phyloP scores from a whole-genome alignment of 305 asterid species.

The Fraxinus xanthoxyloides region DNA sequence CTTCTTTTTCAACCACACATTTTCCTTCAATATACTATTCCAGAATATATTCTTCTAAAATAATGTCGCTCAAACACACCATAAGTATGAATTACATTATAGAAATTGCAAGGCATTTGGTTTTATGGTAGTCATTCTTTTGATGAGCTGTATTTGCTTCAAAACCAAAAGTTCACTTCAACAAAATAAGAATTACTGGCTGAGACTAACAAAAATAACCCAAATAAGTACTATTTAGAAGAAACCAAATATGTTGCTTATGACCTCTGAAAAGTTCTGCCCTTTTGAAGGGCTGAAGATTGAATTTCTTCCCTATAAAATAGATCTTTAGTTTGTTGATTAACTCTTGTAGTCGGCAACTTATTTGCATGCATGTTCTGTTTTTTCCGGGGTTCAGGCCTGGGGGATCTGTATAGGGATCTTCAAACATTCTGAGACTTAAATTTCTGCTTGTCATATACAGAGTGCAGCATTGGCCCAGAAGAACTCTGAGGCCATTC shows the following conservation, averaged over 20 bases:
- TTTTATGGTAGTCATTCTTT: not conserved
- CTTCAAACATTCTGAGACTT: not conserved
- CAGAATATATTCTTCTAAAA: too few species aligned
- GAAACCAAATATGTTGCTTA: not conserved
- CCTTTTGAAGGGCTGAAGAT: not conserved
- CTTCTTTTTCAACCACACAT: too few species aligned
- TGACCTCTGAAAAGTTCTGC: not conserved
- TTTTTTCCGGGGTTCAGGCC: not conserved
- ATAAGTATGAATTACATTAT: not conserved
- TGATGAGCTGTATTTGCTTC: not conserved
- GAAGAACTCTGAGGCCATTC: conserved; percentile 77
- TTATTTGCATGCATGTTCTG: not conserved
- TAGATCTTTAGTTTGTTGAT: not conserved
- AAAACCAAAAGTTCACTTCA: not conserved
- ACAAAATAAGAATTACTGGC: not conserved
- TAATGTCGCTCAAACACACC: too few species aligned
- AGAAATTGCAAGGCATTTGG: not conserved
- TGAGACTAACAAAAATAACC: not conserved
- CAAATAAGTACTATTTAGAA: not conserved
- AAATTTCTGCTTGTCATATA: not conserved
- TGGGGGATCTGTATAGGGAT: not conserved
- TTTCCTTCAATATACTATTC: too few species aligned
- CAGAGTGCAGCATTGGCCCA: conserved; percentile 76
- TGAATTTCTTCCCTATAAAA: not conserved
- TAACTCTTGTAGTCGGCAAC: not conserved